Percentiles rank a stretch among this genome's conserved stretches.
Conservation (phyloP, 768 basidiomycete genomes). For the Boletales sp. region DNA sequence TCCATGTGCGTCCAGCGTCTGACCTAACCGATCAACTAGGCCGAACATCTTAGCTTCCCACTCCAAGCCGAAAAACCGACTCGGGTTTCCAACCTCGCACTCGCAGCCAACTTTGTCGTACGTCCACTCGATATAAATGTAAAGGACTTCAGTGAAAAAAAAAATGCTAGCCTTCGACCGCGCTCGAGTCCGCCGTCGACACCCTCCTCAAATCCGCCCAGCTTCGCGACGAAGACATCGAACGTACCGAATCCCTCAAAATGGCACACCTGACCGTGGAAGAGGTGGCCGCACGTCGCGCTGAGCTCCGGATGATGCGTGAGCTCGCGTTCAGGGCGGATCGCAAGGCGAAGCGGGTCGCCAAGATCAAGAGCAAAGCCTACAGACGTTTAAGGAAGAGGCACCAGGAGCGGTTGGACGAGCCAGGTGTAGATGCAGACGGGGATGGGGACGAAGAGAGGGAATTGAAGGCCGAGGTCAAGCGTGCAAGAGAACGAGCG, state of each 20-base stretch:
- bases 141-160: no score
- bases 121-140: constrained; percentile 1
- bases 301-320: constrained; percentile 82
- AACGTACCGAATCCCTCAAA: constrained; percentile 75
- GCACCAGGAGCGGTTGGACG: constrained; percentile 59
- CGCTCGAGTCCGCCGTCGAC: constrained; percentile 82
- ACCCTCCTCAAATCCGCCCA: constrained; percentile 77
- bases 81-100: constrained; percentile 66
- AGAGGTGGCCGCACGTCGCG: constrained; percentile 66
- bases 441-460: constrained; percentile 36
- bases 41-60: constrained; percentile 85
- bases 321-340: constrained; percentile 75
- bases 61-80: constrained; percentile 59
- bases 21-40: constrained; percentile 37
- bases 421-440: constrained; percentile 35
- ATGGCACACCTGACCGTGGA: constrained; percentile 81
- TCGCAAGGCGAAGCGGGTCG: constrained; percentile 80
- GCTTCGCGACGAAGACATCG: constrained; percentile 77
- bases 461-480: constrained; percentile 66
- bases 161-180: constrained; percentile 65
- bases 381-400: constrained; percentile 84
- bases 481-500: constrained; percentile 84
- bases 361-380: constrained; percentile 95
- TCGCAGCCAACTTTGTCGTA: constrained; percentile 85
- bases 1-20: no score